Base-by-base conservation (phyloP, 2,329 filamentous ascomycete species). In the Colletotrichum sp. region DNA sequence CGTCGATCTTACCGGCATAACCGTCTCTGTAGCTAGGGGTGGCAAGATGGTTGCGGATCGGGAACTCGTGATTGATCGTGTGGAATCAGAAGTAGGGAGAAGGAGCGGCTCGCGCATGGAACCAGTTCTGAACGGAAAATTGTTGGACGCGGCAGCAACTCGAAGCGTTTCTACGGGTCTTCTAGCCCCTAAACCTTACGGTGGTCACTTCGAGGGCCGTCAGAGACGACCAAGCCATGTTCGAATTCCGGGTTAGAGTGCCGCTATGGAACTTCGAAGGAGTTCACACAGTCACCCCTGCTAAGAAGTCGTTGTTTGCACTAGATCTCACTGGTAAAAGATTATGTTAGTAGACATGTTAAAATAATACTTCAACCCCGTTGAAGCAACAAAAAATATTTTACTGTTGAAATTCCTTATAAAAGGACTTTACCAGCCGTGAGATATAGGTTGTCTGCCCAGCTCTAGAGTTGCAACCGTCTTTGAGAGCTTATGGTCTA, bases 181-280 rank as follows among this genome's bases (percentile, higher is more conserved):
- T 13, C 10, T 13, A 3, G 4, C 0, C 0, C 44, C 10, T 22
- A 1, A 52, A 22, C n/a, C 10, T 2, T 22, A 52, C 0, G n/a
- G 2, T 0, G n/a, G 10, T 8, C 44, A 0, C 0, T 52, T 52
- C 2, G n/a, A 22, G n/a, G 3, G 44, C 10, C 44, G 0, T 52
- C n/a, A 1, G 2, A 52, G n/a, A 3, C 44, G 44, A 52, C n/a
- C 0, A 13, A 52, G 44, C 0, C n/a, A 52, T 13, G 10, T 22
- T 52, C 44, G 44, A 5, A 0, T 52, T 13, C 1, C 44, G 10
- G n/a, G 6, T 22, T 2, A 22, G 44, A 13, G 3, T 52, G n/a
- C n/a, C 44, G 10, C 44, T 13, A 48, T 22, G 10, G 44, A 48
- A 1, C 18, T 48, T 48, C 18, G 18, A 39, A 39, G 36, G 28